Base-by-base conservation (phyloP, 176 grass and related monocot genomes). In the Triticum dicoccoides region DNA sequence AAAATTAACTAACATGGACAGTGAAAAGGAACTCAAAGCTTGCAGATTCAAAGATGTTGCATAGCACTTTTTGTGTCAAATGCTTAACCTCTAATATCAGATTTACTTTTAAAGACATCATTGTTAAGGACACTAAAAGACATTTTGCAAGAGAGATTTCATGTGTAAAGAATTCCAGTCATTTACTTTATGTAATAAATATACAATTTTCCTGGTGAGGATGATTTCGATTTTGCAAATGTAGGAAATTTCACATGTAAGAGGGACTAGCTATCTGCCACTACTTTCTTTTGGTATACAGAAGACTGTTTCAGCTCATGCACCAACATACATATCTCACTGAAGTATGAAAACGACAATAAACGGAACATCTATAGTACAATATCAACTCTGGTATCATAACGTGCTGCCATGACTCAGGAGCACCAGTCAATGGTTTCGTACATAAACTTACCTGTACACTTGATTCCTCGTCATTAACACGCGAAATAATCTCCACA, bases 401-500 rank as follows among this genome's bases (percentile, higher is more conserved):
- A 39, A 67, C 52, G 61, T 77, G 80, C 47, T 81, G 30, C 29
- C 58, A 76, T 51, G 33, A 33, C 47, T 51, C 24, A 70, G 51
- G 58, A 76, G 65, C 76, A 67, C 61, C 35, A 3, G n/a, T 41
- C 7, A 64, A 59, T 81, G 4, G 2, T 68, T 76, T 80, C 75
- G 69, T 10, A 67, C 56, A 84, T 65, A 74, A 76, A 64, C 71
- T 86, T 75, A 96, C 97, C 97, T 99, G 97, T 86, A 99, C 91
- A 76, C 97, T 99, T 66, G 97, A 96, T 89, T 99, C 97, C 59
- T 99, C 97, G 56, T 99, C 97, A 77, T 94, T 99, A 86, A 99
- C 97, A 76, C 97, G 97, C 56, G 97, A 99, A 89, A 99, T 95
- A 44, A 99, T 99, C 92, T 96, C 94, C 37, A 93, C 95, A 93